Evolutionary conservation across 169 alveolate species (phyloP).

Genomic region (Cryptosporidium ubiquitum): DNA sequence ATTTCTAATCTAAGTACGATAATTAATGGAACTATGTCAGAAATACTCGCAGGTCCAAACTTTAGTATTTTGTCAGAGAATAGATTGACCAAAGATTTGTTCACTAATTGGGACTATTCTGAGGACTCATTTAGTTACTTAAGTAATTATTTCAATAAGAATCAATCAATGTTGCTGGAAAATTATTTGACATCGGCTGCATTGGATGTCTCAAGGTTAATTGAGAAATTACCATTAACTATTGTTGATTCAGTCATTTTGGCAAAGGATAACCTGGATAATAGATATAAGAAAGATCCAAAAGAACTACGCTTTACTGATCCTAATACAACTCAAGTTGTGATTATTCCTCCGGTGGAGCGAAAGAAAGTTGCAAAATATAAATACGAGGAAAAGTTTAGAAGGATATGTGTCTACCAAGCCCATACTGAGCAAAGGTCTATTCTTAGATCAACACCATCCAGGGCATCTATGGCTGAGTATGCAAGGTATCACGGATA

Average conservation of each 20-base stretch:
- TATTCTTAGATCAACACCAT: constrained; percentile 49
- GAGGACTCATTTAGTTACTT: neutral
- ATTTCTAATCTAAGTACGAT: neutral
- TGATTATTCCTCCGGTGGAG: constrained; percentile 27
- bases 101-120: neutral
- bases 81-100: constrained; percentile 9
- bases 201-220: constrained; percentile 28
- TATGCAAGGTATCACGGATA: constrained; percentile 70
- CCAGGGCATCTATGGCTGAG: constrained; percentile 53
- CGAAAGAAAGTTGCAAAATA: constrained; percentile 52
- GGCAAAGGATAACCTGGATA: constrained; percentile 8
- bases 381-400: constrained; percentile 28
- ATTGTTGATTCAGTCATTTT: constrained; percentile 41
- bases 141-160: constrained; percentile 41
- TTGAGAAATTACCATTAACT: constrained; percentile 18
- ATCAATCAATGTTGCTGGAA: constrained; percentile 1
- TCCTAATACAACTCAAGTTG: constrained; percentile 42
- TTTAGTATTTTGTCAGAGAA: constrained; percentile 16
- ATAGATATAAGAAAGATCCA: neutral
- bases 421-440: constrained; percentile 64
- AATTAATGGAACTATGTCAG: neutral
- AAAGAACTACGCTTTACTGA: constrained; percentile 3
- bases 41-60: neutral
- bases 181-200: constrained; percentile 8
- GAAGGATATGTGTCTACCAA: constrained; percentile 64